These are phyloP conservation scores for Gomphus bonarii DNA, from an alignment of 1,284 basidiomycete species.

Conservation along the genomic window DNA sequence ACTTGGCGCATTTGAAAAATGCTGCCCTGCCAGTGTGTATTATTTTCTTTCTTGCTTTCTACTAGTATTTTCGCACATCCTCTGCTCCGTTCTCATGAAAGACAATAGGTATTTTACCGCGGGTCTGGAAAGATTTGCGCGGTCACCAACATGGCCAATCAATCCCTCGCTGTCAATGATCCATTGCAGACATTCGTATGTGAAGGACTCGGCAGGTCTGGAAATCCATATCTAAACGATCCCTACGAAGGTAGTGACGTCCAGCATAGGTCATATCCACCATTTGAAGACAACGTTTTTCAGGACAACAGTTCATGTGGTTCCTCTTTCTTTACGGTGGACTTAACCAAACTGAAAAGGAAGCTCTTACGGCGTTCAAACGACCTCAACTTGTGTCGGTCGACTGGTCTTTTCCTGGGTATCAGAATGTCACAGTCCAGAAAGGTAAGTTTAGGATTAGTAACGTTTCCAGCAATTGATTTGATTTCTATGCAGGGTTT, in stretches of 20 bases:
- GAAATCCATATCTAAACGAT: constrained; percentile 5
- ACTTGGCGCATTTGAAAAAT: background rate
- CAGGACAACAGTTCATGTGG: constrained; percentile 9
- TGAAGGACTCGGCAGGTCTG: background rate
- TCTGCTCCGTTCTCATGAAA: background rate
- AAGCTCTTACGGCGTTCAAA: constrained; percentile 2
- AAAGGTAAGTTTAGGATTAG: background rate
- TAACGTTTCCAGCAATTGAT: background rate
- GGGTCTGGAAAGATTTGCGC: constrained; percentile 3
- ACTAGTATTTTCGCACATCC: background rate
- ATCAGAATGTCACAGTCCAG: constrained; percentile 2
- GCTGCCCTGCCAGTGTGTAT: background rate
- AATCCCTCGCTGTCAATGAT: background rate
- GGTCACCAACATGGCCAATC: constrained; percentile 4
- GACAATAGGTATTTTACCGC: constrained; percentile 4
- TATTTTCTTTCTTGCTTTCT: background rate
- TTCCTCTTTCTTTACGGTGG: constrained; percentile 5
- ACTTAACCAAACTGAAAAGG: constrained; percentile 3
- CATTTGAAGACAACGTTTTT: background rate
- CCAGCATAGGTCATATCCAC: background rate
- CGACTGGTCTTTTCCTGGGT: background rate
- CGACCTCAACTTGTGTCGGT: constrained; percentile 5
- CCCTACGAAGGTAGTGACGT: constrained; percentile 1
- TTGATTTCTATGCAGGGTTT: background rate
- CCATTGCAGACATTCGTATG: background rate